Evolutionary conservation across 257 asterid species (phyloP), one percentile per base, ranked within the genome.

Genomic region (Solanum phureja): DNA sequence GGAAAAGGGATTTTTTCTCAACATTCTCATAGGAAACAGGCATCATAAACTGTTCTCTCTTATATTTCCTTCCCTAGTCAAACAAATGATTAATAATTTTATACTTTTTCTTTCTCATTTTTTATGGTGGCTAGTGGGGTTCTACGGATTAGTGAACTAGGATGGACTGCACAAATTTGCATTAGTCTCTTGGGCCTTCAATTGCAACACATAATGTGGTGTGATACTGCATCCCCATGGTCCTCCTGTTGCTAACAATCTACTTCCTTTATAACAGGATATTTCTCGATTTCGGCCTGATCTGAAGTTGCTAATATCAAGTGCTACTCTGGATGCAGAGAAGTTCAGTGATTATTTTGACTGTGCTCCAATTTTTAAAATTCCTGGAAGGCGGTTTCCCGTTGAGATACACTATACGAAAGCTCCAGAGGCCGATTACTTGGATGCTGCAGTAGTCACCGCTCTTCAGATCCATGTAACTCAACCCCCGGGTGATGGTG

Each of bases 371-470:
- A 91, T 91, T 75, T 91, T 90, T 84, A 94, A 94, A 89, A 95
- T 96, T 89, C 99, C 98, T 35, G 99, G 99, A 88, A 92, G 99
- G 91, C 93, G 99, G 88, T 95, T 88, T 91, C 99, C 98, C 21
- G 98, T 95, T 88, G 98, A 95, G 66, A 94, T 96, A 89, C 95
- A 95, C 89, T 95, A 94, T 83, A 96, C 99, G 1, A 96, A 93
- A 88, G 98, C 98, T 86, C 99, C 99, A 5, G 99, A 96, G 92
- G 99, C 99, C 42, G 99, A 96, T 95, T 96, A 96, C 89, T 88
- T 96, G 90, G 98, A 96, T 71, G 98, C 99, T 56, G 96, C 99
- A 38, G 90, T 96, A 56, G 98, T 96, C 49, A 94, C 98, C 6
- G 97, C 98, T 88, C 96, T 96, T 69, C 99, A 96, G 87, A 96